Conservation (phyloP, 352 stramenopile genomes). For the Phytophthora vignae region DNA sequence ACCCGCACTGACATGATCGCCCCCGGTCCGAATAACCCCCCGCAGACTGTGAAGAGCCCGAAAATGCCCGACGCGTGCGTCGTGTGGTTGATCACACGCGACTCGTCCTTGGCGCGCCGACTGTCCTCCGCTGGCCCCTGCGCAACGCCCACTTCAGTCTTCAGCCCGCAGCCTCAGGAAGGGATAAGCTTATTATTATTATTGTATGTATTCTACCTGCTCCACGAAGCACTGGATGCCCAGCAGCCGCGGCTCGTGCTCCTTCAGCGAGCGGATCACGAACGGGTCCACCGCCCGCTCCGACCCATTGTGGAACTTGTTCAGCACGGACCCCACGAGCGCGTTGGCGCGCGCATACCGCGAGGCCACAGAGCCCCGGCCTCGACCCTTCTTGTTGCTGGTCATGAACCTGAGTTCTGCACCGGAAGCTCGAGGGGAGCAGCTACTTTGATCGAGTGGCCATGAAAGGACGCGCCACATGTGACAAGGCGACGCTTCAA, state of each 20-base stretch:
- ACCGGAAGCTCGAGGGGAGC: neutral
- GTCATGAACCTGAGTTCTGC: conserved; percentile 8
- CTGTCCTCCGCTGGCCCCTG: conserved; percentile 63
- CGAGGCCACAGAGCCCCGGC: neutral
- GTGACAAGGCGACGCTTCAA: too few relatives aligned
- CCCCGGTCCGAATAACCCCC: conserved; percentile 54
- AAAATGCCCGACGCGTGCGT: conserved; percentile 11
- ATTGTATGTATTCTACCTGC: conserved; percentile 41
- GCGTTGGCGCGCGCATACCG: conserved; percentile 62
- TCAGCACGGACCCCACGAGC: conserved; percentile 64
- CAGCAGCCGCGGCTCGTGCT: conserved; percentile 63
- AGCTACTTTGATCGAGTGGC: too few relatives aligned
- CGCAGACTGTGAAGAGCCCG: conserved; percentile 58
- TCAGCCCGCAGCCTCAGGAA: neutral
- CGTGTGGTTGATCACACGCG: conserved; percentile 10
- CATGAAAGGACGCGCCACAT: too few relatives aligned
- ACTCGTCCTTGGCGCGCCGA: conserved; percentile 50
- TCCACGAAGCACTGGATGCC: conserved; percentile 81
- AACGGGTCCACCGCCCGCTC: conserved; percentile 69
- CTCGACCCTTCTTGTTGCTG: conserved; percentile 1
- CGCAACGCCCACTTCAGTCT: conserved; percentile 9
- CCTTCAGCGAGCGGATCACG: conserved; percentile 61
- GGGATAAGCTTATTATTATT: neutral
- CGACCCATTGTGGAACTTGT: conserved; percentile 84
- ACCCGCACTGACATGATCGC: conserved; percentile 63